A percentile compares a stretch with the other conserved stretches of the same genome.
Conservation (phyloP, 1,284 basidiomycete genomes). For the Apiotrichum porosum region DNA sequence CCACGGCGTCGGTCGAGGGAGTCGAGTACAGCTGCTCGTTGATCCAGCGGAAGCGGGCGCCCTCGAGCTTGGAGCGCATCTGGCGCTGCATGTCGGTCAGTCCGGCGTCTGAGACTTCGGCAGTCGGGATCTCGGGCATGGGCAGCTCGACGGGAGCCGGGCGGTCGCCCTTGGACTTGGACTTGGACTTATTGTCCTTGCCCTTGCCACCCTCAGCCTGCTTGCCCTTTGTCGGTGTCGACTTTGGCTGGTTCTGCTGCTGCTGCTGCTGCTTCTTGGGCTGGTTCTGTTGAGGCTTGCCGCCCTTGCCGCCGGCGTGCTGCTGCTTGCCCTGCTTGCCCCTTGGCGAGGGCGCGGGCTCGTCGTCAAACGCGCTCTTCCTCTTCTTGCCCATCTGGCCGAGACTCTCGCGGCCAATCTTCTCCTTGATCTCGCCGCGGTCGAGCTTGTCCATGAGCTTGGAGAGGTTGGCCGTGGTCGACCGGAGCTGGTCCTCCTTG, state of each 20-base stretch:
- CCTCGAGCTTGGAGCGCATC: constrained; percentile 73
- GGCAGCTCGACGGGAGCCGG: constrained; percentile 27
- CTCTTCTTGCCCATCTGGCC: constrained; percentile 38
- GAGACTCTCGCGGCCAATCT: constrained; percentile 21
- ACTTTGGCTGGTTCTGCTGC: background rate
- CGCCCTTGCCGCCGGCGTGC: background rate
- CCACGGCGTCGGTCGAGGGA: constrained; percentile 64
- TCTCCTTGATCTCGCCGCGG: constrained; percentile 39
- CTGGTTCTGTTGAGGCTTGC: background rate
- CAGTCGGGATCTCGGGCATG: constrained; percentile 16
- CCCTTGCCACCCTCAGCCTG: constrained; percentile 1
- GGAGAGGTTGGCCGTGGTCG: constrained; percentile 65
- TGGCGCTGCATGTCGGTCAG: constrained; percentile 68
- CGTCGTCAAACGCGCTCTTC: constrained; percentile 12
- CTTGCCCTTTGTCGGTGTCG: constrained; percentile 2
- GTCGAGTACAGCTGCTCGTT: constrained; percentile 85
- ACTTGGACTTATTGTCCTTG: background rate
- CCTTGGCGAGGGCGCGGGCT: constrained; percentile 15
- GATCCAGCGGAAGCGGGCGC: constrained; percentile 82
- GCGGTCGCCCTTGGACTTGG: constrained; percentile 1
- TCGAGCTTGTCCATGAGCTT: constrained; percentile 65
- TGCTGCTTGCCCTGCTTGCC: constrained; percentile 3
- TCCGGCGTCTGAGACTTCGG: constrained; percentile 28
- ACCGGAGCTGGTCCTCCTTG: constrained; percentile 45
- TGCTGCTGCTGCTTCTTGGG: background rate